phyloP scores from a whole-genome alignment of 2,329 filamentous ascomycete species.

The Beauveria bassiana region DNA sequence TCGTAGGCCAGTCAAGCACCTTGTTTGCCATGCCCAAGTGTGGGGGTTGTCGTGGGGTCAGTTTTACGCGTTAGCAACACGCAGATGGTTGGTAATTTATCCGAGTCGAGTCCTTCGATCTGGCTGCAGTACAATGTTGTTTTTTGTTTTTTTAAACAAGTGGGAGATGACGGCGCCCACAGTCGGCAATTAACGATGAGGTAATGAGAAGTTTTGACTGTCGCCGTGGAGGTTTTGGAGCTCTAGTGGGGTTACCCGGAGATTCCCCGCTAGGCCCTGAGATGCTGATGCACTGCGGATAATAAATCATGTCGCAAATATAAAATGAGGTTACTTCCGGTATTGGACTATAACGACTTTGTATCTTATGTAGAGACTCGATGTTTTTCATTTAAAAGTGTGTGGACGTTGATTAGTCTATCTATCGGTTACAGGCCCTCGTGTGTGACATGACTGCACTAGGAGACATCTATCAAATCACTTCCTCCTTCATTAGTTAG shows the following conservation, averaged over 20 bases:
- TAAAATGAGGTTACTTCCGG: neutral
- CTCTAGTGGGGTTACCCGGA: conserved; percentile 8
- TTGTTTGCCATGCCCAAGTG: neutral
- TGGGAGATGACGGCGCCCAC: neutral
- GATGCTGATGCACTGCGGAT: too few species aligned
- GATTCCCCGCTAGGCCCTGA: conserved; percentile 2
- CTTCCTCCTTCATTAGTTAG: neutral
- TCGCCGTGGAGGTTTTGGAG: conserved; percentile 22
- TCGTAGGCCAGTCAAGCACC: neutral
- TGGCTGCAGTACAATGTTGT: neutral
- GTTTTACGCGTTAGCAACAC: neutral
- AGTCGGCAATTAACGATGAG: neutral
- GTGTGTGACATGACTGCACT: neutral
- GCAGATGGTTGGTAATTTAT: neutral
- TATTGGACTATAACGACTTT: neutral
- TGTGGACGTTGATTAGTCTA: too few species aligned
- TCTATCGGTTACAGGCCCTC: neutral
- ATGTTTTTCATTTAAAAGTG: neutral
- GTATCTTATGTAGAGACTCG: neutral
- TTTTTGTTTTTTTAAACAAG: neutral
- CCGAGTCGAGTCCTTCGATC: neutral
- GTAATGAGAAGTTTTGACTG: conserved; percentile 12
- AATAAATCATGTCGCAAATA: neutral
- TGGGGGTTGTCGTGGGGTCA: neutral
- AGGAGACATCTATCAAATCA: neutral